These are phyloP conservation scores for Laguncularia racemosa DNA, from an alignment of 345 rosid genomes.

Conservation along the genomic window DNA sequence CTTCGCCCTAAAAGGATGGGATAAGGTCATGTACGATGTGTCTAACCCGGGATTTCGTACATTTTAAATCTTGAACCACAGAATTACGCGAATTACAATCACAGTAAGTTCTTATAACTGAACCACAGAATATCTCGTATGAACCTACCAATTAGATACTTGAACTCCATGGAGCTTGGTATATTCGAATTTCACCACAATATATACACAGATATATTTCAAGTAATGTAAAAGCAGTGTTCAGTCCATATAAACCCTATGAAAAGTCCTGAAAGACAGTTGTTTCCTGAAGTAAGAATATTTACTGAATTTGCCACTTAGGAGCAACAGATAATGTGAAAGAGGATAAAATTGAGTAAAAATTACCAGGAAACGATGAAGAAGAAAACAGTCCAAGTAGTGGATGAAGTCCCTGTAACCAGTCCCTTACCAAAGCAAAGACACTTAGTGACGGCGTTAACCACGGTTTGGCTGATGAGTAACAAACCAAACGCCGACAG, in stretches of 20 bases:
- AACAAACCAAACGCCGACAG: conserved; percentile 69
- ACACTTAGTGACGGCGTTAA: conserved; percentile 77
- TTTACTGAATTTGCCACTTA: no score
- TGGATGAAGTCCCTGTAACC: conserved; percentile 45
- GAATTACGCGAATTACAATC: no score
- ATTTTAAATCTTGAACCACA: no score
- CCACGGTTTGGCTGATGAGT: conserved; percentile 57
- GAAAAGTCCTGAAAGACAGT: neutral
- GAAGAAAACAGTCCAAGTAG: conserved; percentile 59
- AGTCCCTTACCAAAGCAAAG: conserved; percentile 89
- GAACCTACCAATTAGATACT: no score
- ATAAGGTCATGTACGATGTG: no score
- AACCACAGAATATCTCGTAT: no score
- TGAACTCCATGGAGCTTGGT: no score
- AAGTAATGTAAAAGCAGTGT: neutral
- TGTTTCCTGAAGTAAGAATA: neutral
- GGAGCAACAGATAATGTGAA: no score
- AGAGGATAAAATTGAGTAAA: neutral
- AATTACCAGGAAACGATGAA: conserved; percentile 80
- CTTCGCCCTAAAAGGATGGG: no score
- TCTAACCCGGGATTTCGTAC: no score
- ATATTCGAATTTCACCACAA: neutral
- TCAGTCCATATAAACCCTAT: no score
- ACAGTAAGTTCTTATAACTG: no score
- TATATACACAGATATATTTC: neutral